Base-by-base conservation (phyloP, 2,329 filamentous ascomycete species). In the Neopestalotiopsis rosae region DNA sequence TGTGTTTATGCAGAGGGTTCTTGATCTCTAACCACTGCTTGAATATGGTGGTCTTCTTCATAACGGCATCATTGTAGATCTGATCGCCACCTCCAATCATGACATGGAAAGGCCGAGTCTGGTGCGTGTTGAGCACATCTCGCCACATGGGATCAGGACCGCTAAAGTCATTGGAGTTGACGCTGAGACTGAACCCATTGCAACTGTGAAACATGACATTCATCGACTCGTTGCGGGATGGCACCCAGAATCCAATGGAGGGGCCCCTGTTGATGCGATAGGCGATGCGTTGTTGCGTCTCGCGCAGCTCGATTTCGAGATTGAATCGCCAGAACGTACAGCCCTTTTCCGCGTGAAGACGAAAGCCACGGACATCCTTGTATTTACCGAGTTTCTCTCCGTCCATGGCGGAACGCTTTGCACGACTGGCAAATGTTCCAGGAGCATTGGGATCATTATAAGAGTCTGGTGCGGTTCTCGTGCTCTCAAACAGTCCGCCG, bases 141-240 rank as follows among this genome's bases (percentile, higher is more conserved):
- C 95, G 91, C 96, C 97, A 99, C 81, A 99, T 87, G 1, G 96
- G 96, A 81, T 99, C 96, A 0, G 97, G 96, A 0, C 96, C 96
- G 76, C 92, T 96, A 78, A 98, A 92, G 61, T 91, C 87, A 77
- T 97, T 88, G 0, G 94, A 84, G 71, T 97, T 91, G 30, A 93
- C 92, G 68, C 89, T 92, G 65, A 92, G 80, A 74, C 94, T 95
- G 84, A 99, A 99, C 1, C 97, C 96, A 79, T 99, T 99, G 84
- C 96, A 97, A 78, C 93, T 97, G 83, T 98, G 89, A 82, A 98
- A 99, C 94, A 98, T 97, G 78, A 98, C 93, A 82, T 98, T 98
- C 96, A 99, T 99, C 2, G 92, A 89, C 78, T 97, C 88, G 17
- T 90, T 92, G 64, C 87, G 88, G 40, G 92, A 92, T 5, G 97